A percentile compares a stretch with the other conserved stretches of the same genome.
These are phyloP conservation scores for Passiflora organensis DNA, from an alignment of 345 rosid species.

Conservation along the genomic window DNA sequence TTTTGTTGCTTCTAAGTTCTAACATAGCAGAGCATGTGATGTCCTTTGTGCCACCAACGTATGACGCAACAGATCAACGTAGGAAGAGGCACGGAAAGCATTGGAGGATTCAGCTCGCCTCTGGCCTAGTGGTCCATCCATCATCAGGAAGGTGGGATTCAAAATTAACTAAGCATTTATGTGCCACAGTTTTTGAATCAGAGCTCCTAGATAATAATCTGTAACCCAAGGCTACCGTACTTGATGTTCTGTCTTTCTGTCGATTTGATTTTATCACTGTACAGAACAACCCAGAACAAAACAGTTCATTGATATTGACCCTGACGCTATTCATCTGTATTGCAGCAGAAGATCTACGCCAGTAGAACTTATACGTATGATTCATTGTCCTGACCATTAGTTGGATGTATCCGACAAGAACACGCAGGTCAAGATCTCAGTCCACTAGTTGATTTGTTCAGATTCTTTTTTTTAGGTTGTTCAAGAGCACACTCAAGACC, in stretches of 20 bases:
- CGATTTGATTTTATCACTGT: background rate
- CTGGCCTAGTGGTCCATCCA: too few relatives aligned
- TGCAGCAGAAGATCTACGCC: background rate
- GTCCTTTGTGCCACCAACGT: too few relatives aligned
- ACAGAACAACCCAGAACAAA: background rate
- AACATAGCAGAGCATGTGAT: too few relatives aligned
- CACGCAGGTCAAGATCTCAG: constrained; percentile 12
- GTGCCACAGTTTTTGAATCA: too few relatives aligned
- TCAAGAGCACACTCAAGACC: constrained; percentile 1
- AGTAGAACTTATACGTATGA: constrained; percentile 3
- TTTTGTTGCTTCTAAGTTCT: too few relatives aligned
- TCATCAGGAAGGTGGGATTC: too few relatives aligned
- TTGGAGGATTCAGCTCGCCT: too few relatives aligned
- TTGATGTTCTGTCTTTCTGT: background rate
- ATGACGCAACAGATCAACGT: too few relatives aligned
- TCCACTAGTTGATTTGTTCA: constrained; percentile 10
- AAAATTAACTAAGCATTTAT: background rate
- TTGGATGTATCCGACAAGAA: constrained; percentile 15
- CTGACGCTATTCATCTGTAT: background rate
- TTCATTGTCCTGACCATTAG: constrained; percentile 14
- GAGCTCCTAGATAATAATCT: background rate
- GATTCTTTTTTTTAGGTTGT: background rate
- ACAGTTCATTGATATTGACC: constrained; percentile 27
- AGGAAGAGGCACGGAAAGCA: too few relatives aligned
- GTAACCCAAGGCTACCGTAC: too few relatives aligned